Base-by-base conservation (phyloP, 2,329 filamentous ascomycete species). In the Sarocladium strictum region DNA sequence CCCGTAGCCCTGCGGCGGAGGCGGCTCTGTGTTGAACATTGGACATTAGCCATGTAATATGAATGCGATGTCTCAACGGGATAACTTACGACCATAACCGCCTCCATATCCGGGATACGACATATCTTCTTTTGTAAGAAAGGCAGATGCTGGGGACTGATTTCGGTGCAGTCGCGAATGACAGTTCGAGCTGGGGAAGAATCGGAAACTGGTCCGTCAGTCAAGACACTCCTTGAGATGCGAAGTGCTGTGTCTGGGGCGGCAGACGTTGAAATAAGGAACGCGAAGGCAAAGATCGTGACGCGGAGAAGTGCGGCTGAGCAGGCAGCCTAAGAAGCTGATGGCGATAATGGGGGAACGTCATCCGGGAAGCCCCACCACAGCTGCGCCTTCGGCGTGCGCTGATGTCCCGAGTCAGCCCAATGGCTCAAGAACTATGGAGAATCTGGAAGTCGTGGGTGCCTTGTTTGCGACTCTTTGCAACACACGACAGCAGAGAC, bases 1-100 rank as follows among this genome's bases (percentile, higher is more conserved):
- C 37, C 69, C 69, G 59, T 74, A 73, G 59, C 70, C 72, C 58
- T 72, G 70, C 27, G 65, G 65, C 35, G 67, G 69, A 43, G 64
- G 63, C 26, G 62, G 69, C 53, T 70, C 67, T 57, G 49, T 67
- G 56, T 19, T 50, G n/a, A n/a, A n/a, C n/a, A n/a, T n/a, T 41
- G 15, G 5, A 23, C 23, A 7, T 7, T n/a, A 47, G 9, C 7
- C 29, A 32, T 29, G 12, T 17, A 29, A 40, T 32, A 41, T n/a
- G n/a, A n/a, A n/a, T n/a, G n/a, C n/a, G n/a, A n/a, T n/a, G n/a
- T n/a, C n/a, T n/a, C n/a, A n/a, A n/a, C n/a, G 17, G 12, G 50
- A 21, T 4, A 3, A 71, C 70, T 66, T 54, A 72, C 70, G 70
- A 60, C 70, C 69, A 58, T 65, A 64, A 35, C 63, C 60, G 55